Evolutionary conservation across 331 rosid species (phyloP), one percentile per base, ranked within the genome.

Genomic region (Acacia concinna): DNA sequence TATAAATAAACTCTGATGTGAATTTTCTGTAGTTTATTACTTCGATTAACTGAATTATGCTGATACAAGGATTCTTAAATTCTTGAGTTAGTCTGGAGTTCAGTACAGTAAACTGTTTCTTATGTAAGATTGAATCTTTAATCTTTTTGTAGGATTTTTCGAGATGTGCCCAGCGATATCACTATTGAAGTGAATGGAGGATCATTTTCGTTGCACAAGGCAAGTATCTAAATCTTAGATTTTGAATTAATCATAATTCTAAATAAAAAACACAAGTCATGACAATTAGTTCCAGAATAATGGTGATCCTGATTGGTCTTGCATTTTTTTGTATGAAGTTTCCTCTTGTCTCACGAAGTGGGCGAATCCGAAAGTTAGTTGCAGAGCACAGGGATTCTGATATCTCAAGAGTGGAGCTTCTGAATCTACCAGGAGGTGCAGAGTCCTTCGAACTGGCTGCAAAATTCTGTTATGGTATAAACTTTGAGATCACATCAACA

Each of bases 281-380:
- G 41, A 23, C 40, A 75, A 67, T 60, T 13, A 78, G 14, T 52
- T 68, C 37, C 25, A n/a, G 18, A 28, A 31, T 21, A 14, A 13
- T 78, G 64, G 47, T 67, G 76, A 68, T 81, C 70, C 68, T 65
- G 75, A 84, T 54, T 31, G 23, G 27, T 56, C 20, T 77, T 44
- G 20, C 56, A 79, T 8, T 79, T 73, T 49, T 76, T 49, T 56
- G 51, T 82, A 70, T 90, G 87, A 85, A 96, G 99, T 96, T 96
- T 83, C 99, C 99, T 84, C 98, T 96, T 3, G 99, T 93, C 65
- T 90, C 99, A 46, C 90, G 98, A 82, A 96, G 99, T 75, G 99
- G 99, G 15, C 87, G 97, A 68, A 93, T 96, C 35, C 88, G 99
- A 40, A 90, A 85, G 81, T 15, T 96, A 75, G 99, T 93, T 68